Evolutionary conservation across 495 filamentous ascomycete genomes (phyloP), one percentile per base, ranked within the genome.

Genomic region (Penicillium chermesinum): DNA sequence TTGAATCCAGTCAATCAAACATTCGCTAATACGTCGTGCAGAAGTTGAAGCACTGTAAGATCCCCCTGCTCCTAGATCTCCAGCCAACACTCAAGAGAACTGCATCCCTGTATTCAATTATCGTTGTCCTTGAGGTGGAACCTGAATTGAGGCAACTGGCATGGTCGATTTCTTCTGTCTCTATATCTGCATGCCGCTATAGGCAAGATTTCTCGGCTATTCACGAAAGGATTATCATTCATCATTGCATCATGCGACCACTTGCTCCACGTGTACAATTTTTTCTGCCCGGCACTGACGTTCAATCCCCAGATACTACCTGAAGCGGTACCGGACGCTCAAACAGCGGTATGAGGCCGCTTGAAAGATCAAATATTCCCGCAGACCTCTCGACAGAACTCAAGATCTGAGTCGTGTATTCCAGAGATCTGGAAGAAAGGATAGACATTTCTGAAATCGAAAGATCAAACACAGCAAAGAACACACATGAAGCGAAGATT

Each of bases 41-140:
- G 91, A 96, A 67, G 85, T 96, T 53, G 90, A 95, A 68, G 85
- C 90, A 8, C 63, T 97, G 91, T 96, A 76, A 81, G 87, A 42
- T 75, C 22, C 30, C 22, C 25, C 30, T 38, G 7, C 17, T 16
- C 41, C 16, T n/a, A 48, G 13, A 35, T 14, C 20, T 30, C 36
- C n/a, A 35, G 25, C 33, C 17, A 38, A 50, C 9, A 57, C n/a
- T 3, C n/a, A n/a, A n/a, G n/a, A n/a, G n/a, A n/a, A n/a, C n/a
- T 16, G 10, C 5, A 17, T 30, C n/a, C 8, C 33, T 19, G 17
- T 25, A 34, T 25, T 10, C 5, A 30, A 14, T 15, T 13, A 33
- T 46, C 17, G 13, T 7, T 22, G 25, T 22, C n/a, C 34, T 19
- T 34, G 17, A 12, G 9, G 32, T 40, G n/a, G 45, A 27, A n/a